A percentile compares a stretch with the other conserved stretches of the same genome.
These are phyloP conservation scores for Zygosaccharomyces lentus DNA, from an alignment of 805 yeast genomes.

Conservation along the genomic window DNA sequence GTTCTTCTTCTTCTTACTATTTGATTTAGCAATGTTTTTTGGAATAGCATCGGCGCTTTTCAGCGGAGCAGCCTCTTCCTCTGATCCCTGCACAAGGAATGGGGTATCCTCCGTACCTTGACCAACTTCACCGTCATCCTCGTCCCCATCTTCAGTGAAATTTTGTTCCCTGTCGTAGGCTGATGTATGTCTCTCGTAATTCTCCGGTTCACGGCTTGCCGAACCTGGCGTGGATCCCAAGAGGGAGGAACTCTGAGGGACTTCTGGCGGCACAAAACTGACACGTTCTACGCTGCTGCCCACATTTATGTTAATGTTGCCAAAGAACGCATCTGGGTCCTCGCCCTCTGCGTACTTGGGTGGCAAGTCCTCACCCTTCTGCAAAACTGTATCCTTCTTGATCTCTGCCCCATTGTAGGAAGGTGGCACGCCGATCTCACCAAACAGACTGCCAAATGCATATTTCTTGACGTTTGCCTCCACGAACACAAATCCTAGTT, in stretches of 20 bases:
- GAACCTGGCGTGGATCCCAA: not conserved
- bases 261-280: not conserved
- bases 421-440: conserved; percentile 45
- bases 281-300: conserved; percentile 7
- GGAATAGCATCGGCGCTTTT: not conserved
- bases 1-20: conserved; percentile 10
- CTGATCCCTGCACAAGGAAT: not conserved
- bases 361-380: conserved; percentile 68
- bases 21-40: conserved; percentile 2
- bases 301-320: conserved; percentile 14
- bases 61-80: not conserved
- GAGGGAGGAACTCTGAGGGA: not conserved
- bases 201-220: conserved; percentile 1
- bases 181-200: conserved; percentile 36
- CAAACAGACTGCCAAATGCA: conserved; percentile 55
- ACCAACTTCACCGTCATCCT: not conserved
- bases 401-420: conserved; percentile 40
- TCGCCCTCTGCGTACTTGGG: conserved; percentile 61
- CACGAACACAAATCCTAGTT: conserved; percentile 71
- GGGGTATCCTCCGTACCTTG: not conserved
- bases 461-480: conserved; percentile 83
- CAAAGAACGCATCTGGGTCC: conserved; percentile 42
- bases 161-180: conserved; percentile 33
- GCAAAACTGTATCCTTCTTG: conserved; percentile 51
- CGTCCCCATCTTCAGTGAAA: conserved; percentile 14